Percentiles rank a stretch among this genome's conserved stretches.
phyloP scores from a whole-genome alignment of 768 basidiomycete species.

The Phylloporus rhodoxanthus region DNA sequence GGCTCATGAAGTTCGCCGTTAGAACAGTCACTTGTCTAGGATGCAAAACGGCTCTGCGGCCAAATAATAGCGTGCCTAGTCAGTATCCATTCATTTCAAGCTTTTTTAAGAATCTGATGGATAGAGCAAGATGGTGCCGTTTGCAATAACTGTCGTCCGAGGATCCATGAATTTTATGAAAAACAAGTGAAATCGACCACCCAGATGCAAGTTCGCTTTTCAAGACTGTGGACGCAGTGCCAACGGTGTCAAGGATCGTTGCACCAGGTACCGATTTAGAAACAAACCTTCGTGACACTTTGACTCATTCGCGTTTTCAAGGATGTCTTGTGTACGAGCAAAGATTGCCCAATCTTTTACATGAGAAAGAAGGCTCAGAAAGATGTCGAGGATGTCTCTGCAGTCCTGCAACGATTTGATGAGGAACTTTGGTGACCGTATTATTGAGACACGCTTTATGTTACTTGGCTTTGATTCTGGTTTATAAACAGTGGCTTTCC shows the following conservation, averaged over 20 bases:
- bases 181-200: constrained; percentile 79
- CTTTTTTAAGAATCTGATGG: constrained; percentile 4
- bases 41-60: constrained; percentile 83
- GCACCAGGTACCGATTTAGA: constrained; percentile 59
- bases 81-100: constrained; percentile 17
- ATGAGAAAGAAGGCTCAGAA: constrained; percentile 98
- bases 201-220: constrained; percentile 82
- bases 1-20: constrained; percentile 97
- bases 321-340: constrained; percentile 95
- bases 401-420: constrained; percentile 81
- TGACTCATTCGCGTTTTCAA: constrained; percentile 26
- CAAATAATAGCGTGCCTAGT: constrained; percentile 73
- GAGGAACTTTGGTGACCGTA: constrained; percentile 55
- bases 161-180: constrained; percentile 85
- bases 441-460: background rate
- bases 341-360: constrained; percentile 98
- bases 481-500: background rate
- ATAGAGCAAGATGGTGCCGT: constrained; percentile 71
- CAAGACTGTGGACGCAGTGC: constrained; percentile 96
- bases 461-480: background rate
- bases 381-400: constrained; percentile 84
- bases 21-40: constrained; percentile 93
- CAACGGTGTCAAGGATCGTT: constrained; percentile 98
- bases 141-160: constrained; percentile 86
- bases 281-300: background rate